Evolutionary conservation across 2,329 filamentous ascomycete genomes (phyloP).

Genomic region (Aspergillus brunneoviolaceus): DNA sequence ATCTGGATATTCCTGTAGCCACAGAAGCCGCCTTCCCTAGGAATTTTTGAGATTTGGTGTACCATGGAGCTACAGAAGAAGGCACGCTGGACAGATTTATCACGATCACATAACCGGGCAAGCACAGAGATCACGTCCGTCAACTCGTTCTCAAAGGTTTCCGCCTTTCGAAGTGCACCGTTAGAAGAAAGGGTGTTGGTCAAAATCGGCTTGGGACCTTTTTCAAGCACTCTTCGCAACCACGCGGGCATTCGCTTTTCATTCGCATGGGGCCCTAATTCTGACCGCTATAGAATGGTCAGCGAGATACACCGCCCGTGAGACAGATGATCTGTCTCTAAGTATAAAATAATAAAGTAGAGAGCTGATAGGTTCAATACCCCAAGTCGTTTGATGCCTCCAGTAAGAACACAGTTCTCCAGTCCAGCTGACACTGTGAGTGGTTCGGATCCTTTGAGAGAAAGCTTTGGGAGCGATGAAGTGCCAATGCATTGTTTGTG

Average conservation of each 20-base stretch:
- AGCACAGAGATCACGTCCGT: slow-evolving; percentile 62
- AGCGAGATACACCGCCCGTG: slow-evolving; percentile 11
- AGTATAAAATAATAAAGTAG: background rate
- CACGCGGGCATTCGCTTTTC: slow-evolving; percentile 73
- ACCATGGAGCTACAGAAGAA: slow-evolving; percentile 78
- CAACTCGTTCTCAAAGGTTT: slow-evolving; percentile 49
- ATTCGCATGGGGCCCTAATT: slow-evolving; percentile 70
- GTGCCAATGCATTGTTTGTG: background rate
- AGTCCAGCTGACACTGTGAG: background rate
- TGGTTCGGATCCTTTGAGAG: background rate
- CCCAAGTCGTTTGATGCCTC: slow-evolving; percentile 30
- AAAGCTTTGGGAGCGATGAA: background rate
- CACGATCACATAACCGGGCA: slow-evolving; percentile 63
- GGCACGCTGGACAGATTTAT: slow-evolving; percentile 63
- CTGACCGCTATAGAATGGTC: slow-evolving; percentile 47
- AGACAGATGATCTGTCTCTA: background rate
- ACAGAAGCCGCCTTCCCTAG: slow-evolving; percentile 85
- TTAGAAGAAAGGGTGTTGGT: slow-evolving; percentile 51
- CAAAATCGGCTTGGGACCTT: slow-evolving; percentile 56
- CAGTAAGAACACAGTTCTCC: background rate
- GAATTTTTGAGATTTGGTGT: slow-evolving; percentile 77
- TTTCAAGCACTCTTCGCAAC: slow-evolving; percentile 63
- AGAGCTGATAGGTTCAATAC: slow-evolving; percentile 19
- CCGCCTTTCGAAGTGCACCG: slow-evolving; percentile 45
- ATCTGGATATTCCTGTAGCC: slow-evolving; percentile 96